Evolutionary conservation across 2,329 filamentous ascomycete species (phyloP).

Genomic region (Fonsecaea pedrosoi): DNA sequence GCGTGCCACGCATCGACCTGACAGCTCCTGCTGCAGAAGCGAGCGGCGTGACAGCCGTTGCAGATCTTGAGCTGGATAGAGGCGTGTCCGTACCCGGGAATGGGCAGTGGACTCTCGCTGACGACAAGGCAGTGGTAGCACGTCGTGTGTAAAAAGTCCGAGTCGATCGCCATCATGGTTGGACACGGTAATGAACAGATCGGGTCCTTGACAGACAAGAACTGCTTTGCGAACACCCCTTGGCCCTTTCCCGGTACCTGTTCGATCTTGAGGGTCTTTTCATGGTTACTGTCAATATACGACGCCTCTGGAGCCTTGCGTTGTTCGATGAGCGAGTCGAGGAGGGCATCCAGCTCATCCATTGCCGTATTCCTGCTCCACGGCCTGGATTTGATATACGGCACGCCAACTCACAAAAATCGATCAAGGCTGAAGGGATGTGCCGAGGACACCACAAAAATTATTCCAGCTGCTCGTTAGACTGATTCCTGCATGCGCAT

Average conservation of each 20-base stretch:
- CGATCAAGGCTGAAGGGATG: background rate
- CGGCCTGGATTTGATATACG: background rate
- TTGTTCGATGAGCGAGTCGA: slow-evolving; percentile 23
- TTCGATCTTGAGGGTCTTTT: slow-evolving; percentile 16
- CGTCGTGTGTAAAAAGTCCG: slow-evolving; percentile 23
- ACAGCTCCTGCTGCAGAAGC: slow-evolving; percentile 67
- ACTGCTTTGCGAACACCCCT: slow-evolving; percentile 21
- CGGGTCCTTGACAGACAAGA: slow-evolving; percentile 22
- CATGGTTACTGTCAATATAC: slow-evolving; percentile 20
- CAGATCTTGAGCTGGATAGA: slow-evolving; percentile 57
- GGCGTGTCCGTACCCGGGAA: slow-evolving; percentile 34
- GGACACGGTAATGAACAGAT: slow-evolving; percentile 23
- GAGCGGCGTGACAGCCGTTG: slow-evolving; percentile 62
- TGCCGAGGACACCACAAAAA: background rate
- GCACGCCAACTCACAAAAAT: background rate
- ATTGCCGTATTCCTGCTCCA: background rate
- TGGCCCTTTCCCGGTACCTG: slow-evolving; percentile 21
- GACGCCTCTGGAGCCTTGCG: slow-evolving; percentile 18
- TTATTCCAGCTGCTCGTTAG: background rate
- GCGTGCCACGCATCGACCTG: slow-evolving; percentile 66
- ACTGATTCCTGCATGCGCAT: background rate
- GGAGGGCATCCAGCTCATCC: slow-evolving; percentile 12
- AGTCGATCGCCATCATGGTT: slow-evolving; percentile 26
- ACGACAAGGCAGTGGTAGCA: slow-evolving; percentile 31
- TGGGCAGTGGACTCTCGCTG: slow-evolving; percentile 25